Conservation (phyloP, 208 protist genomes). For the Acanthamoeba lenticulata region DNA sequence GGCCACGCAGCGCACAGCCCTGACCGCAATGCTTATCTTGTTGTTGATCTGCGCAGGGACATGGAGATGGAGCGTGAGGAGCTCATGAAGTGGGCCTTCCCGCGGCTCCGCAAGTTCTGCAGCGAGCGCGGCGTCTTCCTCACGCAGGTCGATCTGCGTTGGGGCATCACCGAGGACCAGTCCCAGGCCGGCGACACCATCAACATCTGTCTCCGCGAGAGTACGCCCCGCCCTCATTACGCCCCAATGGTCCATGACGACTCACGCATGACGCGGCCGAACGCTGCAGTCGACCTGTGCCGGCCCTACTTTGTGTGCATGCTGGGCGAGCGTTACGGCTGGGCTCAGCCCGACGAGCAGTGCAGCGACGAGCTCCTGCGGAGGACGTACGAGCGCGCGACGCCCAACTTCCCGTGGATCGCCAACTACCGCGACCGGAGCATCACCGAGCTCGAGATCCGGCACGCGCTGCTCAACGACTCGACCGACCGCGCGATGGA, state of each 20-base stretch:
- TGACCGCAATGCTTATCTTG: no score
- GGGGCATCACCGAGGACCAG: constrained; percentile 71
- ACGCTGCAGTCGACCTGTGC: background rate
- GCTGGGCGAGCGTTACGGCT: constrained; percentile 24
- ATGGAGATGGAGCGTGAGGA: constrained; percentile 68
- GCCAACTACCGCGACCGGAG: constrained; percentile 30
- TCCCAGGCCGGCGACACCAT: constrained; percentile 28
- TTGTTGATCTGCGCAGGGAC: no score
- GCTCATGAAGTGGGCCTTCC: constrained; percentile 61
- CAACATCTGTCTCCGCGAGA: constrained; percentile 33
- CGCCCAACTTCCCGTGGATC: constrained; percentile 52
- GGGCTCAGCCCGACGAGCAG: background rate
- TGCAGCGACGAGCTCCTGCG: constrained; percentile 20
- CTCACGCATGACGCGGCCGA: no score
- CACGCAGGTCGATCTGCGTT: constrained; percentile 69
- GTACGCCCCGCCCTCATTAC: background rate
- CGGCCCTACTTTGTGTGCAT: constrained; percentile 35
- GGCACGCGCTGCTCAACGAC: constrained; percentile 22
- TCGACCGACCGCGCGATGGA: background rate
- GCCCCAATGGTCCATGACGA: background rate
- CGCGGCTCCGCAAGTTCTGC: constrained; percentile 11
- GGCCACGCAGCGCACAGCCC: no score
- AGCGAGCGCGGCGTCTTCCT: constrained; percentile 27
- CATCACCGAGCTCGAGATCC: constrained; percentile 58
- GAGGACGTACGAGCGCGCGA: constrained; percentile 47